Conservation (phyloP, 108 stramenopile genomes). For the Schizochytrium sp. region DNA sequence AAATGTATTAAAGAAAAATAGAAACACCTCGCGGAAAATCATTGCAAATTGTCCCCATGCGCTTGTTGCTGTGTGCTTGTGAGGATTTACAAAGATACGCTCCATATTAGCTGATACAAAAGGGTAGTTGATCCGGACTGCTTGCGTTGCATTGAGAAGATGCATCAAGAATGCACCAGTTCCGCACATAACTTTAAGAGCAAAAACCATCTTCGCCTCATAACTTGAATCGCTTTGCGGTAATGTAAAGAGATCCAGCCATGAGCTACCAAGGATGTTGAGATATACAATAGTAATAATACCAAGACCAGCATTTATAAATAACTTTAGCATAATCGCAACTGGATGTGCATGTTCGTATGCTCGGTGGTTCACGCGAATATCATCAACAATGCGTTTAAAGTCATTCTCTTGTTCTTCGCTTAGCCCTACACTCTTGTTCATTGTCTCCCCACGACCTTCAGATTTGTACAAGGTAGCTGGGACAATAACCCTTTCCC, state of each 20-base stretch:
- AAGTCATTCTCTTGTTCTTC: not conserved
- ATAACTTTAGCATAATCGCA: slow-evolving; percentile 11
- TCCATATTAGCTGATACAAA: slow-evolving; percentile 13
- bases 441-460: too few species aligned
- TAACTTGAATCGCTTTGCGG: not conserved
- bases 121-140: not conserved
- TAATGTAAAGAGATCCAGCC: not conserved
- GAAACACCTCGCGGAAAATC: not conserved
- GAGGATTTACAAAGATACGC: slow-evolving; percentile 3
- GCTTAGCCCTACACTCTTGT: too few species aligned
- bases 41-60: not conserved
- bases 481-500: too few species aligned
- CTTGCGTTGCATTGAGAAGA: slow-evolving; percentile 14
- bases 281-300: slow-evolving; percentile 1
- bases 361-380: not conserved
- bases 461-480: too few species aligned
- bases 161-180: not conserved
- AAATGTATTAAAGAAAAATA: slow-evolving; percentile 1
- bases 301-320: not conserved
- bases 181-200: not conserved
- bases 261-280: not conserved
- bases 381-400: not conserved
- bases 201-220: not conserved
- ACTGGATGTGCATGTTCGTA: slow-evolving; percentile 15
- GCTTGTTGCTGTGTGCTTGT: not conserved